Percentiles rank a stretch among this genome's conserved stretches.
Evolutionary conservation across 2,329 filamentous ascomycete species (phyloP).

Genomic region (Elsinoe arachidis): DNA sequence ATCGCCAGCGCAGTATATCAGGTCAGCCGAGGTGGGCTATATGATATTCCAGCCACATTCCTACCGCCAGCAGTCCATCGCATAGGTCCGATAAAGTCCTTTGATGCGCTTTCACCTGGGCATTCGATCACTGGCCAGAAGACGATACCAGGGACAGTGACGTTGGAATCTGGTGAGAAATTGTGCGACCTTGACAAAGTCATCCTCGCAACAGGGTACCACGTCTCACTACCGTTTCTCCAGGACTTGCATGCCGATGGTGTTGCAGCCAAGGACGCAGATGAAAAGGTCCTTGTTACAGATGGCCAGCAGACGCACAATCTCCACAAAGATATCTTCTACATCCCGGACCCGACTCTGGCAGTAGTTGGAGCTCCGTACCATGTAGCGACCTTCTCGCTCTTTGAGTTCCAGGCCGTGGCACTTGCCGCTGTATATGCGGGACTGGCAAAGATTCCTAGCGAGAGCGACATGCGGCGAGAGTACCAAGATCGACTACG

Average conservation of each 20-base stretch:
- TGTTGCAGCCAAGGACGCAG: conserved; percentile 38
- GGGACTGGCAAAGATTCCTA: conserved; percentile 43
- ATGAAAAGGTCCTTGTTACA: conserved; percentile 50
- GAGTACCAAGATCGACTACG: conserved; percentile 33
- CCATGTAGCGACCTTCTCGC: conserved; percentile 57
- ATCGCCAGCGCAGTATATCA: conserved; percentile 41
- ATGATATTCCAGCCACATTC: conserved; percentile 47
- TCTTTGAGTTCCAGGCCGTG: conserved; percentile 63
- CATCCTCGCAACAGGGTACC: conserved; percentile 60
- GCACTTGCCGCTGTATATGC: conserved; percentile 50
- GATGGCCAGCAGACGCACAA: conserved; percentile 58
- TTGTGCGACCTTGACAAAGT: conserved; percentile 52
- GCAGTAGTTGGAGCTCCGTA: conserved; percentile 51
- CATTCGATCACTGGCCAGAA: conserved; percentile 18
- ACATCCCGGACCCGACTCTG: conserved; percentile 57
- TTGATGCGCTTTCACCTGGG: conserved; percentile 24
- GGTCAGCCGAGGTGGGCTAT: conserved; percentile 52
- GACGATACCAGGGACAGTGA: conserved; percentile 42
- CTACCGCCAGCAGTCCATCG: conserved; percentile 47
- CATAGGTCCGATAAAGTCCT: conserved; percentile 45
- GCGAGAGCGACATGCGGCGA: conserved; percentile 32
- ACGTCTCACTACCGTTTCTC: conserved; percentile 59
- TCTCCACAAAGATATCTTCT: conserved; percentile 62
- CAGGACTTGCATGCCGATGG: conserved; percentile 41
- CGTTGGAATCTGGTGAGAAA: conserved; percentile 45